Evolutionary conservation across 108 stramenopile species (phyloP), one percentile per base, ranked within the genome.

Genomic region (Nitzschia inconspicua): DNA sequence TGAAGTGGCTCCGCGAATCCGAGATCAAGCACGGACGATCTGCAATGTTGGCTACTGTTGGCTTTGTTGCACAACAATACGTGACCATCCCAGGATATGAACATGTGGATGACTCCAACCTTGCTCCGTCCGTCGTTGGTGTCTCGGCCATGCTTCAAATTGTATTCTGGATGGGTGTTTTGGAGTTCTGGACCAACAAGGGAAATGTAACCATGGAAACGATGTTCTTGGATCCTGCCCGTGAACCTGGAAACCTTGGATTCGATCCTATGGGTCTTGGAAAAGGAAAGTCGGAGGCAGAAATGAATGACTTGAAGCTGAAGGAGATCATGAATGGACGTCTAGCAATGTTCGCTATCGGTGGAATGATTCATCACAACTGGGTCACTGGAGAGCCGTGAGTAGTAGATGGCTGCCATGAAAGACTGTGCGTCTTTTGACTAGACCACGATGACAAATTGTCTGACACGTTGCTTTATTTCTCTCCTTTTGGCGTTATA

Each of bases 11-110:
- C 59, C 90, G 92, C 26, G 97, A 98, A 57, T 82, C 96, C 39
- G 97, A 98, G 66, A 79, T 98, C 78, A 98, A 98, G 82, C 97
- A 98, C 89, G 75, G 92, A 36, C 95, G 97, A 24, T 70, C 89
- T 7, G 68, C 94, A 65, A 98, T 98, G 97, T 85, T 98, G 42
- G 97, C 93, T 58, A 57, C 78, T 32, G 66, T 86, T 55, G 93
- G 93, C 39, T 94, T 90, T 66, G 65, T 83, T 51, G 67, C 52
- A 53, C 83, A 84, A 46, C 70, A 94, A 65, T 88, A 70, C 79
- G 47, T 81, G 36, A 94, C 85, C 47, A 71, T 94, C 54, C 93
- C 92, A 18, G 89, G 89, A 69, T 84, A 76, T 62, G 43, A 68
- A 32, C 88, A 85, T 59, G 89, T 90, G 5, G 85, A 86, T 61